A percentile compares a stretch with the other conserved stretches of the same genome.
Conservation (phyloP, 106 monocot species). For the Phalaenopsis aphrodite region DNA sequence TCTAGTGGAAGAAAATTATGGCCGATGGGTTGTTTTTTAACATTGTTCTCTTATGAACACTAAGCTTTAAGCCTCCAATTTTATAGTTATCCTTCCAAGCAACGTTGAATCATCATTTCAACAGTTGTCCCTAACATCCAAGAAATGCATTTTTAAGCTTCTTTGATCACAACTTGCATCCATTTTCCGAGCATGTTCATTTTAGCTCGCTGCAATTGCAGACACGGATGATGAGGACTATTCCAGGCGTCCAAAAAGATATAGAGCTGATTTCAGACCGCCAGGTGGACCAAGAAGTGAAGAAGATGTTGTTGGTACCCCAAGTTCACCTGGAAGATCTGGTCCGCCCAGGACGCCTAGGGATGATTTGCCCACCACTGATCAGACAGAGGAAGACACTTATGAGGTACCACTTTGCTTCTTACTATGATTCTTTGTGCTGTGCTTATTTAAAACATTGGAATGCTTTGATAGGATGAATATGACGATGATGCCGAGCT, state of each 20-base stretch:
- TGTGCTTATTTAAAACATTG: background rate
- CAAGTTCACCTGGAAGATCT: slow-evolving; percentile 92
- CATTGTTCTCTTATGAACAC: background rate
- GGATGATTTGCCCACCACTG: slow-evolving; percentile 86
- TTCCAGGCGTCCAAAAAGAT: slow-evolving; percentile 72
- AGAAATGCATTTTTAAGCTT: background rate
- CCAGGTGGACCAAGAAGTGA: slow-evolving; percentile 58
- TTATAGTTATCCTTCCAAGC: background rate
- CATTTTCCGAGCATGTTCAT: background rate
- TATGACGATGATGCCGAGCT: slow-evolving; percentile 81
- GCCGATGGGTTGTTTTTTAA: background rate
- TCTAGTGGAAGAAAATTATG: too few relatives aligned
- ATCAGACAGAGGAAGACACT: slow-evolving; percentile 86
- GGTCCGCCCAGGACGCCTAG: slow-evolving; percentile 50
- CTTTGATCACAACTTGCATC: background rate
- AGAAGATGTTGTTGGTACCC: slow-evolving; percentile 64
- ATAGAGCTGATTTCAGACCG: slow-evolving; percentile 69
- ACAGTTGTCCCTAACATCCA: too few relatives aligned
- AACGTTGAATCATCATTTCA: background rate
- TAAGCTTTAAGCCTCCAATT: background rate
- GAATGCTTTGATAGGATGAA: slow-evolving; percentile 54
- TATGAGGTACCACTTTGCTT: slow-evolving; percentile 55
- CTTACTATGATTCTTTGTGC: background rate
- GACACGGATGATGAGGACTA: slow-evolving; percentile 77
- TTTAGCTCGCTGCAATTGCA: slow-evolving; percentile 18